phyloP scores from a whole-genome alignment of 2,329 filamentous ascomycete genomes.

The Cytospora leucostoma region DNA sequence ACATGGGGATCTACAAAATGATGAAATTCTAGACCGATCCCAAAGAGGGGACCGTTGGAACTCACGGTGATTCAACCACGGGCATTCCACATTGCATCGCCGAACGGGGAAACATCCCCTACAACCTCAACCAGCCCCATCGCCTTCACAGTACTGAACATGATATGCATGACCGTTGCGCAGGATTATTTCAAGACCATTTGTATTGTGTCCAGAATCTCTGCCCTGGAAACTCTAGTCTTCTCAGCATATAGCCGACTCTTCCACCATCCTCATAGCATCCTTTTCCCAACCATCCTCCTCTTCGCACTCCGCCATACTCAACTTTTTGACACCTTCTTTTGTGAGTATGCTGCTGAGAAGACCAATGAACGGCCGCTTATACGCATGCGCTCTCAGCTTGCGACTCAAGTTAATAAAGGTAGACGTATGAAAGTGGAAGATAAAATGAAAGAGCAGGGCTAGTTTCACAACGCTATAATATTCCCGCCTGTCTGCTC shows the following conservation, averaged over 20 bases:
- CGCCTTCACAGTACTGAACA: neutral
- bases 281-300: neutral
- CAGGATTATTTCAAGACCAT: neutral
- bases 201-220: slow-evolving; percentile 1
- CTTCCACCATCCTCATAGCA: neutral
- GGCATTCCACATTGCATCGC: neutral
- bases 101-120: too few species aligned
- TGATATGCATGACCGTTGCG: neutral
- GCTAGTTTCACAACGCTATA: slow-evolving; percentile 21
- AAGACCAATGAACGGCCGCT: neutral
- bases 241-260: neutral
- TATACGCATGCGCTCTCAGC: neutral
- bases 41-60: slow-evolving; percentile 9
- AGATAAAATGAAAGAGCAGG: neutral
- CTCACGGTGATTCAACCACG: neutral
- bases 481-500: slow-evolving; percentile 31
- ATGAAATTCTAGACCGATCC: slow-evolving; percentile 17
- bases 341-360: neutral
- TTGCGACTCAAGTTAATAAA: neutral
- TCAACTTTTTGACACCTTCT: neutral
- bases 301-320: neutral
- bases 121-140: neutral
- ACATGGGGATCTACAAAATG: slow-evolving; percentile 22
- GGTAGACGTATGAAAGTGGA: neutral
- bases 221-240: neutral